phyloP scores from a whole-genome alignment of 2,329 filamentous ascomycete genomes.

The Domatiomyces catenatus region DNA sequence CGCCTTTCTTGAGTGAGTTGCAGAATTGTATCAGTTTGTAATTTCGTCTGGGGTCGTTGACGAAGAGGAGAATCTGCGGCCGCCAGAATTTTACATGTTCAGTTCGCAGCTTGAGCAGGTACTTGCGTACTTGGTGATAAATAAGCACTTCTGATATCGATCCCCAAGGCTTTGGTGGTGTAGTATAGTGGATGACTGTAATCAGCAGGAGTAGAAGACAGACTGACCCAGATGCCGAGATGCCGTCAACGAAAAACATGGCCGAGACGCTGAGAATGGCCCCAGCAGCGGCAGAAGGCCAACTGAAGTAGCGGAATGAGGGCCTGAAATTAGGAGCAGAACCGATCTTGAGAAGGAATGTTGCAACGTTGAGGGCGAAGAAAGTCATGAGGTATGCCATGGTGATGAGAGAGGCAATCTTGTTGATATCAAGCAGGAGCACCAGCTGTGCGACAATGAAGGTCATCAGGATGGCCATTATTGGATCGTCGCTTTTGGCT shows the following conservation, averaged over 20 bases:
- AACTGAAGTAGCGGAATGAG: slow-evolving; percentile 78
- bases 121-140: slow-evolving; percentile 77
- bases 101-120: slow-evolving; percentile 63
- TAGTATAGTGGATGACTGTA: slow-evolving; percentile 68
- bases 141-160: slow-evolving; percentile 71
- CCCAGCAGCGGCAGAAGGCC: slow-evolving; percentile 63
- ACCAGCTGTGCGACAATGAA: slow-evolving; percentile 62
- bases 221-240: slow-evolving; percentile 63
- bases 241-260: slow-evolving; percentile 81
- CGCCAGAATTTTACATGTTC: slow-evolving; percentile 93
- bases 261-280: slow-evolving; percentile 60
- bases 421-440: slow-evolving; percentile 69
- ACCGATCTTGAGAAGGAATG: slow-evolving; percentile 71
- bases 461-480: slow-evolving; percentile 60
- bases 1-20: slow-evolving; percentile 79
- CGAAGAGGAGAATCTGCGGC: slow-evolving; percentile 68
- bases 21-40: slow-evolving; percentile 79
- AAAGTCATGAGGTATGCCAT: slow-evolving; percentile 93
- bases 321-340: slow-evolving; percentile 81
- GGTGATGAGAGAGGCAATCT: slow-evolving; percentile 76
- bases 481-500: slow-evolving; percentile 55
- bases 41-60: slow-evolving; percentile 68
- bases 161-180: slow-evolving; percentile 75
- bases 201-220: slow-evolving; percentile 62
- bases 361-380: slow-evolving; percentile 73